Evolutionary conservation across 148 eudicot genomes (phyloP).

Genomic region (Pouteria glomerata): DNA sequence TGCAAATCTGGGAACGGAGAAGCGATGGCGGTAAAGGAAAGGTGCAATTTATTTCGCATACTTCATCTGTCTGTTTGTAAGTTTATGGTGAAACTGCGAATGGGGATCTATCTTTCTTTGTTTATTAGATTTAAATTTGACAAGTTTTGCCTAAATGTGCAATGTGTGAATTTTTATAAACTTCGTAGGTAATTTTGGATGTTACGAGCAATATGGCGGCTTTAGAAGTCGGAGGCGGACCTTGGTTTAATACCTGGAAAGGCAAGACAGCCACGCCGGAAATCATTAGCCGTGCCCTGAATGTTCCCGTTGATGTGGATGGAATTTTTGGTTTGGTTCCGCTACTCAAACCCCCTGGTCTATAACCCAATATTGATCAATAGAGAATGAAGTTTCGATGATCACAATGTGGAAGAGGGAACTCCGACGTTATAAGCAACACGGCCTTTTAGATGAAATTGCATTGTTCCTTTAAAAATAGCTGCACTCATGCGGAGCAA

Average conservation of each 20-base stretch:
- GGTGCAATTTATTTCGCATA: constrained; percentile 29
- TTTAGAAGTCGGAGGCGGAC: constrained; percentile 88
- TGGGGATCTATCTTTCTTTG: background rate
- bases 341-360: constrained; percentile 74
- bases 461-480: too few species aligned
- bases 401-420: too few species aligned
- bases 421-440: too few species aligned
- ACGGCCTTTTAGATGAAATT: too few species aligned
- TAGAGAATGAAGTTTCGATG: too few species aligned
- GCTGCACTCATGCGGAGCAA: too few species aligned
- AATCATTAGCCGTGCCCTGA: constrained; percentile 49
- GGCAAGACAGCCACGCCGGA: constrained; percentile 61
- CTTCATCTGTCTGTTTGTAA: background rate
- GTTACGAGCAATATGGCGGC: constrained; percentile 89
- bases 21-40: constrained; percentile 72
- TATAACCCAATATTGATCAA: constrained; percentile 19
- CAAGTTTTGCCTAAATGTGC: background rate
- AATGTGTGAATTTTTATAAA: too few species aligned
- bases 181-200: constrained; percentile 70
- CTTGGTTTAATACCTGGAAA: constrained; percentile 79
- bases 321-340: constrained; percentile 53
- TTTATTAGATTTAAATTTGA: background rate
- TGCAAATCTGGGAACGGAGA: constrained; percentile 66
- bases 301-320: constrained; percentile 66
- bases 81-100: too few species aligned